Evolutionary conservation across 176 grass and related monocot species (phyloP).

Genomic region (Miscanthus lutarioriparius): DNA sequence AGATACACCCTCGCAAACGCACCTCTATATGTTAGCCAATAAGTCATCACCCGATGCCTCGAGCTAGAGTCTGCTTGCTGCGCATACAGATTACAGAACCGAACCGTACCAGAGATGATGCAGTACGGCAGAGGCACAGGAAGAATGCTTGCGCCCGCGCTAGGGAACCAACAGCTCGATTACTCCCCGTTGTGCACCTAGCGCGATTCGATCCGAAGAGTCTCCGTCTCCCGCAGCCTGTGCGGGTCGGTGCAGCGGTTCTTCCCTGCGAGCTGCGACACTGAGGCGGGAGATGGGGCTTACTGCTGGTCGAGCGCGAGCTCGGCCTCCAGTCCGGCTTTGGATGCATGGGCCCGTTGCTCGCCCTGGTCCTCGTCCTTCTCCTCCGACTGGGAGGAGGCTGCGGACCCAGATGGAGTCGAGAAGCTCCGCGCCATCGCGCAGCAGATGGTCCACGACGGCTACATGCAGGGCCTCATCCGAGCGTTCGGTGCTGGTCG

Average conservation of each 20-base stretch:
- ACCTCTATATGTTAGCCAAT: too few relatives aligned
- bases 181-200: neutral
- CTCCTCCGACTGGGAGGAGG: neutral
- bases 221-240: neutral
- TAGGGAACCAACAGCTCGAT: too few relatives aligned
- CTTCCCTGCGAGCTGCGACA: neutral
- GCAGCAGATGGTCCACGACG: constrained; percentile 11
- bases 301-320: neutral
- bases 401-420: neutral
- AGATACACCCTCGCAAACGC: too few relatives aligned
- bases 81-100: too few relatives aligned
- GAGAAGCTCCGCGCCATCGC: constrained; percentile 9
- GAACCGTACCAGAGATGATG: too few relatives aligned
- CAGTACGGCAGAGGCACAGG: neutral
- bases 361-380: neutral
- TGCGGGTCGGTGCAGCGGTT: neutral
- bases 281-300: neutral
- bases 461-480: constrained; percentile 4
- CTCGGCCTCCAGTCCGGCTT: neutral
- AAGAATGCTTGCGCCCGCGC: neutral
- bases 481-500: neutral
- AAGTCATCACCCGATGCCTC: too few relatives aligned
- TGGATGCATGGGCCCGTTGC: neutral
- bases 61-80: too few relatives aligned
- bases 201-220: constrained; percentile 10